Base-by-base conservation (phyloP, 2,329 filamentous ascomycete species). In the Tolypocladium capitatum region DNA sequence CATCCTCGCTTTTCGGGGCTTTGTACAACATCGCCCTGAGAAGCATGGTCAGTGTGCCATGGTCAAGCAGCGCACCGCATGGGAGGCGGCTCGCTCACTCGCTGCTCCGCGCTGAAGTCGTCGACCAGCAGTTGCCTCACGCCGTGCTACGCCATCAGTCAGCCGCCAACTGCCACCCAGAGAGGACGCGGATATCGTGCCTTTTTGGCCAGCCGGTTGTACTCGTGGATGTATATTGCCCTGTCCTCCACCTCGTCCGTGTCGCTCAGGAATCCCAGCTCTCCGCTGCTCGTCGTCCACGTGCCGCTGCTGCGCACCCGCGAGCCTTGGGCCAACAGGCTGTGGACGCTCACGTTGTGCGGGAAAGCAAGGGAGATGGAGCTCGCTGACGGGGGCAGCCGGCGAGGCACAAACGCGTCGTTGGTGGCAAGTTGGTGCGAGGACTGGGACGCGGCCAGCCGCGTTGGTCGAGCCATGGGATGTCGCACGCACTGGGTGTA, bases 191-290 rank as follows among this genome's bases (percentile, higher is more conserved):
- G 6, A 16, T 1, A 44, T 2, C 53, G 31, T 51, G 80, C 79
- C 70, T 76, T 76, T 48, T 68, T 71, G 3, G 80, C 80, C 5
- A 83, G 59, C 5, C 69, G 66, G 58, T 83, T 83, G 60, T 81
- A 84, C 53, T 81, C 75, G 8, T 71, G 56, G 6, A 81, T 59
- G 57, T 76, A 78, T 3, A 62, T 56, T 1, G 63, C 58, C 30
- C 76, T 68, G 46, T 74, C 68, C 33, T 73, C 69, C 16, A 72
- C 59, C 30, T 73, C 71, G 36, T 77, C 75, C 4, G 63, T 63
- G 46, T 78, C 74, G 20, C 67, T 70, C 31, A 71, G 56, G 16
- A 70, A 57, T 2, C 67, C 72, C 18, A 68, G 55, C 31, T 75
- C 75, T 35, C 71, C 73, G 48, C 72, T 77, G 38, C 73, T 75